Percentiles rank a stretch among this genome's conserved stretches.
These are phyloP conservation scores for Neonectria coccinea DNA, from an alignment of 2,329 filamentous ascomycete species.

Conservation along the genomic window DNA sequence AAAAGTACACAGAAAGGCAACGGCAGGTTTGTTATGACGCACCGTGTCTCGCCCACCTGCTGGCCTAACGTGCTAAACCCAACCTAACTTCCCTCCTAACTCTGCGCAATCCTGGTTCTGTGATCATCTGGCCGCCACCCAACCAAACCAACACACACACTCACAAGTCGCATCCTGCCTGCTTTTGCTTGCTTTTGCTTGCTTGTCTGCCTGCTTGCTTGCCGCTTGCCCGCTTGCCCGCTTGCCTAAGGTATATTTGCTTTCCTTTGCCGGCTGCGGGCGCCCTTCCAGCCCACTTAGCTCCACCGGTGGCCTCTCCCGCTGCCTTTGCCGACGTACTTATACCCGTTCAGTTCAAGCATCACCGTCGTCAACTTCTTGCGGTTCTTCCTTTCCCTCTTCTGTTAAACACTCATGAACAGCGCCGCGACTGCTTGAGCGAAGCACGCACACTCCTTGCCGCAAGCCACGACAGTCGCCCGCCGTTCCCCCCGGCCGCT, in stretches of 20 bases:
- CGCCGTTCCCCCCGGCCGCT: slow-evolving; percentile 8
- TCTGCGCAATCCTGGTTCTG: slow-evolving; percentile 21
- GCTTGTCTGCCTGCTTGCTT: slow-evolving; percentile 1
- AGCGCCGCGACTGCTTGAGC: slow-evolving; percentile 17
- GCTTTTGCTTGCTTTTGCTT: slow-evolving; percentile 9
- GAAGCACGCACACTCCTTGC: slow-evolving; percentile 3
- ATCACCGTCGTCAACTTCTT: slow-evolving; percentile 33
- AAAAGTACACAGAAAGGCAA: slow-evolving; percentile 41
- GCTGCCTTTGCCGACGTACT: slow-evolving; percentile 31
- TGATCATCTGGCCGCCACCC: slow-evolving; percentile 29
- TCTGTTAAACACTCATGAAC: slow-evolving; percentile 16
- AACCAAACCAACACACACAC: slow-evolving; percentile 7
- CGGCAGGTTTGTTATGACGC: slow-evolving; percentile 45
- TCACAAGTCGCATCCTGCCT: not conserved
- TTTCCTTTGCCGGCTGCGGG: not conserved
- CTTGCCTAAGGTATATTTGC: slow-evolving; percentile 9
- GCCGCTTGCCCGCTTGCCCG: not conserved
- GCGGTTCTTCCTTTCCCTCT: slow-evolving; percentile 11
- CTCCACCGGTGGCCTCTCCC: slow-evolving; percentile 11
- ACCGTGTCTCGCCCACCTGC: slow-evolving; percentile 28
- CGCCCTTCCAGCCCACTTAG: slow-evolving; percentile 11
- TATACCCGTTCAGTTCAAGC: slow-evolving; percentile 27
- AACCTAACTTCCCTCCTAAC: slow-evolving; percentile 5
- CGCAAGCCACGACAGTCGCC: slow-evolving; percentile 5
- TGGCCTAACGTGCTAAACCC: slow-evolving; percentile 12